These are phyloP conservation scores for Cyclocybe aegerita DNA, from an alignment of 768 basidiomycete species.

Conservation along the genomic window DNA sequence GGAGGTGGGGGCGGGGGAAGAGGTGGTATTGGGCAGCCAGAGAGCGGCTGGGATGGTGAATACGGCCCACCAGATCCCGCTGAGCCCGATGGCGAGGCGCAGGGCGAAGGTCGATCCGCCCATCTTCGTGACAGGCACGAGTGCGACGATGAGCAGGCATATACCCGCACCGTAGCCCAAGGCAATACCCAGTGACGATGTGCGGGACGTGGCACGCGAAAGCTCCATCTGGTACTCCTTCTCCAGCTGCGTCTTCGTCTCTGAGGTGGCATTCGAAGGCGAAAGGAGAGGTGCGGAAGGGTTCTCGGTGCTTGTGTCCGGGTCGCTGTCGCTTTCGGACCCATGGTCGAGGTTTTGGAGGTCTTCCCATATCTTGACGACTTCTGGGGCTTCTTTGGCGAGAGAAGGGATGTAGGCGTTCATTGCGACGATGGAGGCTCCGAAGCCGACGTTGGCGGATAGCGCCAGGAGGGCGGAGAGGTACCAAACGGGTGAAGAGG, in stretches of 20 bases:
- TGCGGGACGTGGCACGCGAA: slow-evolving; percentile 74
- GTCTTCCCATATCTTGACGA: slow-evolving; percentile 38
- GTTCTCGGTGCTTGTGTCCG: slow-evolving; percentile 22
- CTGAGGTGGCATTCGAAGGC: slow-evolving; percentile 6
- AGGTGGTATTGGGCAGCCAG: slow-evolving; percentile 57
- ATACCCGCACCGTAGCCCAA: slow-evolving; percentile 88
- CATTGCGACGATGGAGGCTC: slow-evolving; percentile 83
- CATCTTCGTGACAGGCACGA: slow-evolving; percentile 76
- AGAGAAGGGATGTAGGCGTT: slow-evolving; percentile 85
- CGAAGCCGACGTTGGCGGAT: slow-evolving; percentile 82
- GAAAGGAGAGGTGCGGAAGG: slow-evolving; percentile 40
- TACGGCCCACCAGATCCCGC: slow-evolving; percentile 86
- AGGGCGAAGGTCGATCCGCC: slow-evolving; percentile 77
- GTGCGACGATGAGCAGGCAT: slow-evolving; percentile 63
- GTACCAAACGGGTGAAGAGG: slow-evolving; percentile 68
- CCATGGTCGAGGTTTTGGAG: slow-evolving; percentile 13
- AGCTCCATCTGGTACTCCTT: slow-evolving; percentile 55
- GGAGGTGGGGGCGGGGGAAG: slow-evolving; percentile 5
- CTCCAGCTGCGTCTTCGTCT: slow-evolving; percentile 21
- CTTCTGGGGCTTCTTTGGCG: slow-evolving; percentile 65
- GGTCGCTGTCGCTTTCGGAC: slow-evolving; percentile 12
- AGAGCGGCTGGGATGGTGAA: slow-evolving; percentile 78
- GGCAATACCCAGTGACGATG: slow-evolving; percentile 85
- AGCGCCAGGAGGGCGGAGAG: slow-evolving; percentile 70
- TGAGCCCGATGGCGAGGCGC: slow-evolving; percentile 79